Evolutionary conservation across 108 stramenopile genomes (phyloP), one percentile per base, ranked within the genome.

Genomic region (Chaetoceros muelleri): DNA sequence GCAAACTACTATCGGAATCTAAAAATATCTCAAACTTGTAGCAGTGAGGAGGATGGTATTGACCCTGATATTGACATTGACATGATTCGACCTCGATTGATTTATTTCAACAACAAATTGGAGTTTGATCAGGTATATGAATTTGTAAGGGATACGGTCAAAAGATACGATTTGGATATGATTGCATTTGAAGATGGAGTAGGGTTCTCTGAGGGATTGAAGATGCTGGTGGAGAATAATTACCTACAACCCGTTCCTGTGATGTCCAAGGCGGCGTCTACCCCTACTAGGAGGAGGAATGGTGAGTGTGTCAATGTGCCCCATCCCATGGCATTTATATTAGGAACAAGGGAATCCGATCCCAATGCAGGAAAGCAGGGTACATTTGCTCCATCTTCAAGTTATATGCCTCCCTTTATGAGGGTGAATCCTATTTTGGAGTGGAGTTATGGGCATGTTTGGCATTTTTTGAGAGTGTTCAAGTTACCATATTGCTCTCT

Each of bases 351-450:
- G 10, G 61, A 52, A 10, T 71, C 83, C 8, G 98, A 99, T 72
- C 98, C 98, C 7, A 96, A 99, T 70, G 95, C 95, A 1, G 76
- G 64, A 1, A 73, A 64, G 31, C 88, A 90, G 64, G 81, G 82
- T 48, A 46, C 69, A 7, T 94, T 81, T 64, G 82, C 77, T 10
- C 93, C 93, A 0, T 76, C 74, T 1, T 75, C 73, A 2, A 76
- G 82, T 51, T 95, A 95, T 76, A 92, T 99, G 97, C 98, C 98
- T 23, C 93, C 96, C 1, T 97, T 99, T 61, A 87, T 99, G 76
- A 79, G 98, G 7, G 90, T 97, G 22, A 98, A 97, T 73, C 98
- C 98, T 1, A 73, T 97, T 5, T 53, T 99, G 31, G 53, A 87
- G 31, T 99, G 98, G 98, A 76, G 62, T 1, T 92, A 93, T 59